Base-by-base conservation (phyloP, 108 stramenopile species). In the Mediolabrus comicus region DNA sequence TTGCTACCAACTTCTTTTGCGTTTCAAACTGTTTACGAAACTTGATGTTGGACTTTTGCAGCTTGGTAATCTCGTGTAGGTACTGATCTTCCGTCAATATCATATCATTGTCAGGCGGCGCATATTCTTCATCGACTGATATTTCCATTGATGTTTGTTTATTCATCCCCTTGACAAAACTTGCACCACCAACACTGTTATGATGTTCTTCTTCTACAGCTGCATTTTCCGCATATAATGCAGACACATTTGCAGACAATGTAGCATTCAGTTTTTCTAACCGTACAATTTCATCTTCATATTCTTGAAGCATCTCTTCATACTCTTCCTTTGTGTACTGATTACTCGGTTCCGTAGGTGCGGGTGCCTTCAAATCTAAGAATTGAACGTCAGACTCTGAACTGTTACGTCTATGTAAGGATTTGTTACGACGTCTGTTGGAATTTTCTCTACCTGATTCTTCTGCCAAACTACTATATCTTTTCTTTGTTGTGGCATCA, bases 191-290 rank as follows among this genome's bases (percentile, higher is more conserved):
- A 6, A 5, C 30, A 5, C 43, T 22, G 0, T 33, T 26, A 27
- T 25, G 43, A 4, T 24, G 46, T 41, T 63, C 24, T 30, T 57
- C 56, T 33, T 32, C 32, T 33, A 28, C 56, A 19, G 53, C 57
- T 14, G 59, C 49, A 30, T 35, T 60, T 33, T 66, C 65, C 14
- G 74, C 65, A 49, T 65, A 59, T 17, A 76, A 59, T 0, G 75
- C 62, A 10, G 55, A 51, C 7, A 69, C 43, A 19, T 69, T 69
- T 8, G 60, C 62, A 28, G 61, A 53, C 46, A 76, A 33, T 14
- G 67, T 69, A 22, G 67, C 75, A 59, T 76, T 69, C 11, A 64
- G 17, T 38, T 69, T 52, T 62, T 69, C 54, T 30, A 76, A 64
- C 28, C 30, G 59, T 12, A 32, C 19, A 24, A 76, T 76, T 43